These are phyloP conservation scores for Austropuccinia psidii DNA, from an alignment of 1,284 basidiomycete genomes.

Conservation along the genomic window DNA sequence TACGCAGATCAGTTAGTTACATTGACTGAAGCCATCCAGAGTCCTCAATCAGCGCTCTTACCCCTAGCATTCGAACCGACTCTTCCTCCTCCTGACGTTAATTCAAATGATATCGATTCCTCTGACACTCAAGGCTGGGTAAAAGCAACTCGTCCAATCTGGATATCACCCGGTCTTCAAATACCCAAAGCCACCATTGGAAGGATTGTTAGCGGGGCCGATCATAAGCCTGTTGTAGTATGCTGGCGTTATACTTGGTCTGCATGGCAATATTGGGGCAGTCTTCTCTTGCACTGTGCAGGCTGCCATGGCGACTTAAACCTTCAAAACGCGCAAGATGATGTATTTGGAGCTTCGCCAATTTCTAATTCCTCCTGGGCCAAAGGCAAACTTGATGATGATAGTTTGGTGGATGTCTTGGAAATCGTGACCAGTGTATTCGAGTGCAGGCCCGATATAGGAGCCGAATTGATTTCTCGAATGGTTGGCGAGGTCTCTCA, in stretches of 20 bases:
- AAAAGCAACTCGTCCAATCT: constrained; percentile 29
- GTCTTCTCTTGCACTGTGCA: constrained; percentile 15
- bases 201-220: constrained; percentile 22
- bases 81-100: not conserved
- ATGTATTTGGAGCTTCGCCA: constrained; percentile 25
- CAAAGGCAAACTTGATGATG: constrained; percentile 20
- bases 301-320: constrained; percentile 3
- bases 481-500: constrained; percentile 19
- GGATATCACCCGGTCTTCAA: constrained; percentile 26
- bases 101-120: constrained; percentile 1
- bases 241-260: constrained; percentile 36
- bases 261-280: constrained; percentile 34
- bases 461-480: constrained; percentile 16
- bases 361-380: constrained; percentile 15
- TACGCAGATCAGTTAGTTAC: constrained; percentile 27
- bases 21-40: constrained; percentile 30
- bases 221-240: constrained; percentile 27
- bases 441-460: constrained; percentile 20
- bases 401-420: constrained; percentile 19
- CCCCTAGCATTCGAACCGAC: constrained; percentile 31
- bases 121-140: constrained; percentile 28
- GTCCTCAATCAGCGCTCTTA: constrained; percentile 13
- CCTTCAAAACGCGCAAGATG: not conserved
- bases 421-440: constrained; percentile 21
- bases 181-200: constrained; percentile 24